Conservation (phyloP, 352 stramenopile species). For the Pythium sp. region DNA sequence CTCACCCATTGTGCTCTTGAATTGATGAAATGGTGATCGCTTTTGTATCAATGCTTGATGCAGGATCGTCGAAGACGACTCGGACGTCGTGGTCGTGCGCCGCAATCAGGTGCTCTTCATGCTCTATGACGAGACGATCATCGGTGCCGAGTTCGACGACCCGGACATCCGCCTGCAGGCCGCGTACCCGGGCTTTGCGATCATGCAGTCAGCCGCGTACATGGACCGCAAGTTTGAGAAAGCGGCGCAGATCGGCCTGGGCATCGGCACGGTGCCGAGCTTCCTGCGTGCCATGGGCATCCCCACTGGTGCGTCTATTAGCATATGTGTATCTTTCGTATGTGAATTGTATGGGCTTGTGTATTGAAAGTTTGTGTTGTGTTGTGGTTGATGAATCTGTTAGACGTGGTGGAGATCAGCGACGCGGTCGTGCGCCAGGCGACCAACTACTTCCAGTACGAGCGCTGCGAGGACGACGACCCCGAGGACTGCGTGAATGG, state of each 20-base stretch:
- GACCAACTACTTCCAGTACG: constrained; percentile 69
- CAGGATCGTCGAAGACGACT: constrained; percentile 42
- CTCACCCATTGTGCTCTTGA: background rate
- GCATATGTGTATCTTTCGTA: background rate
- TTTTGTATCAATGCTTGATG: background rate
- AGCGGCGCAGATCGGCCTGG: constrained; percentile 65
- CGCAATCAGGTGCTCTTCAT: constrained; percentile 51
- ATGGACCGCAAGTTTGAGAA: constrained; percentile 36
- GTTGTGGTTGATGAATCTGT: background rate
- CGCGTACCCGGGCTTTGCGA: constrained; percentile 74
- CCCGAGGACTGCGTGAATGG: constrained; percentile 37
- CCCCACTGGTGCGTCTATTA: constrained; percentile 36
- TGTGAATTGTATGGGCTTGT: background rate
- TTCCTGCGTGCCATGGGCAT: constrained; percentile 62
- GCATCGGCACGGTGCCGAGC: constrained; percentile 65
- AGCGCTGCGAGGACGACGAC: constrained; percentile 48
- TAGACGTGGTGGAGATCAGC: constrained; percentile 79
- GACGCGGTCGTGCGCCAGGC: constrained; percentile 58
- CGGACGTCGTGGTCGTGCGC: constrained; percentile 57
- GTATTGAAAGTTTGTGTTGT: background rate
- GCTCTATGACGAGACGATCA: constrained; percentile 77
- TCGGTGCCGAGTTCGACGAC: constrained; percentile 76
- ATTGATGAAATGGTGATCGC: background rate
- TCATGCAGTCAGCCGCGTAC: constrained; percentile 75
- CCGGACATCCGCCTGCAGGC: constrained; percentile 53